Base-by-base conservation (phyloP, 805 yeast species). In the Blastobotrys robertii region DNA sequence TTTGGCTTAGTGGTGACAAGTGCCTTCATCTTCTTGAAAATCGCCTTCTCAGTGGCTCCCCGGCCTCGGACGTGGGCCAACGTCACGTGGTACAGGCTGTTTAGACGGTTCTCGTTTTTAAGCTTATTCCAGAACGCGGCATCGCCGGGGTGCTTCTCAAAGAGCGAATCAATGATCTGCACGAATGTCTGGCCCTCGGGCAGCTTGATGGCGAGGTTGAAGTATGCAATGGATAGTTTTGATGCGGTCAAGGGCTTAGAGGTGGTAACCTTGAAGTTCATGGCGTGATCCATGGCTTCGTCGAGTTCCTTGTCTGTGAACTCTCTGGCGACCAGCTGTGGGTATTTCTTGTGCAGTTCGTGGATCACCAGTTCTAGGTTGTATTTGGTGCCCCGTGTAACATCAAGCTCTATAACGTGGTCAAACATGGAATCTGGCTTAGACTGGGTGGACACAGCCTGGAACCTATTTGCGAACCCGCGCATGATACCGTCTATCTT, bases 401-500 rank as follows among this genome's bases (percentile, higher is more conserved):
- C 73, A 3, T 69, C 63, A 41, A 92, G 61, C 43, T 80, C 64
- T 15, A 92, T 74, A 2, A 84, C 66, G 9, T 65, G 46, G 57
- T 84, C 90, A 64, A 88, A 90, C 31, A 57, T 50, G 8, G 66
- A 62, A 38, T 88, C 96, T 0, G 95, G 94, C 2, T 56, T 59
- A 10, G 48, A 58, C 0, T 49, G 43, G 1, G 63, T 45, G 45
- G 73, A 63, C 2, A 84, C 69, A 0, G 77, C 74, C 55, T 85
- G 84, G 53, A 80, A 84, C 44, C 92, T 65, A 4, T 68, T 67
- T 38, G 84, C 66, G 54, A 90, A 88, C 0, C 88, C 86, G 28
- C 66, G 65, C 84, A 90, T 77, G 29, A 92, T 80, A 14, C 69
- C 72, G 30, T 67, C 61, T 0, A 84, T 78, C 41, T 70, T 66